Percentiles rank a stretch among this genome's conserved stretches.
phyloP scores from a whole-genome alignment of 345 rosid genomes.

The Arabidopsis arenosa region DNA sequence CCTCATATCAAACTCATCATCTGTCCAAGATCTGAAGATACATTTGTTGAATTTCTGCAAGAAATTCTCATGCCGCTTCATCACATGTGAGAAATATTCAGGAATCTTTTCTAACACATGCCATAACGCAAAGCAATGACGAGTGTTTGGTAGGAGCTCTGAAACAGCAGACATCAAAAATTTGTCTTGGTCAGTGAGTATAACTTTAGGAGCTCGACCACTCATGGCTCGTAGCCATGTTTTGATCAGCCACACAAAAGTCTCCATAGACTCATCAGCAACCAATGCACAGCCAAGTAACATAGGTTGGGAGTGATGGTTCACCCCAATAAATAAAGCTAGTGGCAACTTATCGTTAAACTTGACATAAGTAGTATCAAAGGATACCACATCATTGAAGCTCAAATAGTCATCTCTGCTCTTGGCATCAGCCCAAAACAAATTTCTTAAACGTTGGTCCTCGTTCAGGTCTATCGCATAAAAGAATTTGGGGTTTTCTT shows the following conservation, averaged over 20 bases:
- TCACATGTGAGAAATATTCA: slow-evolving; percentile 49
- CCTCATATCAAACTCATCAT: slow-evolving; percentile 58
- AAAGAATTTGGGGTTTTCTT: slow-evolving; percentile 55
- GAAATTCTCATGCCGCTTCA: slow-evolving; percentile 56
- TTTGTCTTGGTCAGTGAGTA: slow-evolving; percentile 57
- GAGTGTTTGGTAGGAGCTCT: slow-evolving; percentile 52
- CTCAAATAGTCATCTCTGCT: slow-evolving; percentile 53
- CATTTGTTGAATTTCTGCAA: slow-evolving; percentile 65
- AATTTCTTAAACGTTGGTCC: slow-evolving; percentile 51
- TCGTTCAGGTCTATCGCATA: slow-evolving; percentile 54
- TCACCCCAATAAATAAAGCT: slow-evolving; percentile 55
- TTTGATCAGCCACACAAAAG: slow-evolving; percentile 51
- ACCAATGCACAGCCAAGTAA: slow-evolving; percentile 55
- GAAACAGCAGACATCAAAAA: slow-evolving; percentile 46
- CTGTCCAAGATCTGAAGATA: slow-evolving; percentile 69
- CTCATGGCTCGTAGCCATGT: slow-evolving; percentile 59
- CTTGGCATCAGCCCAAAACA: slow-evolving; percentile 58
- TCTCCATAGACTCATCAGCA: slow-evolving; percentile 54
- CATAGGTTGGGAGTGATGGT: slow-evolving; percentile 56
- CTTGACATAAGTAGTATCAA: slow-evolving; percentile 56
- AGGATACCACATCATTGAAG: slow-evolving; percentile 54
- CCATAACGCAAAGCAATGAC: slow-evolving; percentile 55
- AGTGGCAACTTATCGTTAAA: slow-evolving; percentile 54
- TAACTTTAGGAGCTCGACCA: slow-evolving; percentile 52
- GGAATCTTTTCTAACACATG: slow-evolving; percentile 57